These are phyloP conservation scores for Diaporthe sp. DNA, from an alignment of 2,329 filamentous ascomycete species.

Conservation along the genomic window DNA sequence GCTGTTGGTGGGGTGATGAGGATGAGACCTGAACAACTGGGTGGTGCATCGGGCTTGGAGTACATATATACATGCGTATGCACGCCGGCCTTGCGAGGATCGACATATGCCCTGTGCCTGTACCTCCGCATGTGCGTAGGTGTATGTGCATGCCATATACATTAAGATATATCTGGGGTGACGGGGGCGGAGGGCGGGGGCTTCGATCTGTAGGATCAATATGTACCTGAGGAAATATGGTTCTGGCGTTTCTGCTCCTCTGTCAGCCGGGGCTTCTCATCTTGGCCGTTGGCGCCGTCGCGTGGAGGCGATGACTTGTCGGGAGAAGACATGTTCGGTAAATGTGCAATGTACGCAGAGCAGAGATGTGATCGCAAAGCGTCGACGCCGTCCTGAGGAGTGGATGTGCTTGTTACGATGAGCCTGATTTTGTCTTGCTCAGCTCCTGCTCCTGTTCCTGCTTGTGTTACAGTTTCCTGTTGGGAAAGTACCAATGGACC, in stretches of 20 bases:
- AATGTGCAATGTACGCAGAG: neutral
- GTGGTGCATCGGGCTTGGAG: neutral
- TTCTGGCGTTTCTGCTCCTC: constrained; percentile 57
- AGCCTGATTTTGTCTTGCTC: neutral
- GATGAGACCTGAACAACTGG: neutral
- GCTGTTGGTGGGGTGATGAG: neutral
- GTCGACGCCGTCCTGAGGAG: neutral
- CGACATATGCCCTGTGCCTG: neutral
- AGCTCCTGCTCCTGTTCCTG: neutral
- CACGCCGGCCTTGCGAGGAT: neutral
- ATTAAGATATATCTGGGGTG: neutral
- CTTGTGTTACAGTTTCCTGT: constrained; percentile 8
- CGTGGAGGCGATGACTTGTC: constrained; percentile 29
- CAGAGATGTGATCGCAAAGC: neutral
- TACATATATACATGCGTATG: neutral
- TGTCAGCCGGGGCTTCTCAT: constrained; percentile 53
- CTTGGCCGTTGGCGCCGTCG: constrained; percentile 31
- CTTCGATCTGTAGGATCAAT: neutral
- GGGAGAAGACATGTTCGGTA: constrained; percentile 27
- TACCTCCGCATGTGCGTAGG: neutral
- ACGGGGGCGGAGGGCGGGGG: neutral
- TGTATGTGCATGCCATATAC: neutral
- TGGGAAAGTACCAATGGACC: neutral
- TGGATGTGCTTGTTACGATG: neutral
- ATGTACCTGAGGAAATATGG: constrained; percentile 53